Evolutionary conservation across 805 yeast species (phyloP).

Genomic region (Zygosaccharomyces siamensis): DNA sequence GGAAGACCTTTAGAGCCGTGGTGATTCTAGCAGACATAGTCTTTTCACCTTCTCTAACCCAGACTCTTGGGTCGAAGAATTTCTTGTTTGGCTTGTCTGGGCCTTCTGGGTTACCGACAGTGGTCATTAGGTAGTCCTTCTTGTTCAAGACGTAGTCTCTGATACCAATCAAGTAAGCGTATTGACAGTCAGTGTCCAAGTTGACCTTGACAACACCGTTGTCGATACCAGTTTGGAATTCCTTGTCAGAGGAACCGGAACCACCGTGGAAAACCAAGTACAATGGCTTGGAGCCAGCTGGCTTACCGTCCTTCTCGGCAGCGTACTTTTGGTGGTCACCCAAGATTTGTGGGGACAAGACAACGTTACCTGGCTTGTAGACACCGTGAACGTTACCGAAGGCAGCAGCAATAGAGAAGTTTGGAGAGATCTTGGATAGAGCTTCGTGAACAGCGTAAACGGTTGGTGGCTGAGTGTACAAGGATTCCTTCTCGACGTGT

Average conservation of each 20-base stretch:
- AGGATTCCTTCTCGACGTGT: conserved; percentile 75
- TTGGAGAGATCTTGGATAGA: conserved; percentile 83
- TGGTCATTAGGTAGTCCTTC: conserved; percentile 86
- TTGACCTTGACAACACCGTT: conserved; percentile 98
- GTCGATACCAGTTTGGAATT: conserved; percentile 84
- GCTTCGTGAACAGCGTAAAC: conserved; percentile 90
- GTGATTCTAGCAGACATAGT: conserved; percentile 86
- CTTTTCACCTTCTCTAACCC: conserved; percentile 99
- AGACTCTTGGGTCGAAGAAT: conserved; percentile 99
- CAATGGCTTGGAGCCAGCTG: conserved; percentile 58
- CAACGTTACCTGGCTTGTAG: conserved; percentile 98
- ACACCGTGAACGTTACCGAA: conserved; percentile 99
- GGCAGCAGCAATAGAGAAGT: conserved; percentile 99
- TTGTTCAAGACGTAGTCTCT: conserved; percentile 94
- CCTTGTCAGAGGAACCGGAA: conserved; percentile 92
- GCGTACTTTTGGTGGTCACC: conserved; percentile 95
- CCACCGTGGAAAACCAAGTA: conserved; percentile 99
- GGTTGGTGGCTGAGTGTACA: conserved; percentile 94
- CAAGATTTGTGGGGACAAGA: conserved; percentile 83
- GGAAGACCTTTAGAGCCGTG: conserved; percentile 83
- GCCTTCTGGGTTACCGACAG: conserved; percentile 99
- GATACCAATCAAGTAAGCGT: conserved; percentile 93
- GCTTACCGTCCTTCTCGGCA: conserved; percentile 53
- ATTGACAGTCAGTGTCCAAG: conserved; percentile 98
- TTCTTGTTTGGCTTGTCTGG: conserved; percentile 99